A percentile compares a stretch with the other conserved stretches of the same genome.
phyloP scores from a whole-genome alignment of 2,329 filamentous ascomycete genomes.

The Onygenales sp. region DNA sequence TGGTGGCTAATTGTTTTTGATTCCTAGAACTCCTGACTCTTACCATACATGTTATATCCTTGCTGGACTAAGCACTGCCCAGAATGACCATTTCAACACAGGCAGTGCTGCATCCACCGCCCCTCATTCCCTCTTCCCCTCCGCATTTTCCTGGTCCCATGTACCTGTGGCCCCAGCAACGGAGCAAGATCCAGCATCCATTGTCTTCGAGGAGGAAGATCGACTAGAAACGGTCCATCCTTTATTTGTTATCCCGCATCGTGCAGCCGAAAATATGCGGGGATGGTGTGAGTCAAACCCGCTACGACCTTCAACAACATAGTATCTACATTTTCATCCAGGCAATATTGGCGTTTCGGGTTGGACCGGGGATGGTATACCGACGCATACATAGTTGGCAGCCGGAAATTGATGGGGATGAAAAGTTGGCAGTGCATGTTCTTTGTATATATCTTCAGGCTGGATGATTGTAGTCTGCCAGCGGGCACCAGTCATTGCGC shows the following conservation, averaged over 20 bases:
- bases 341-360: neutral
- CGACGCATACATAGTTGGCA: neutral
- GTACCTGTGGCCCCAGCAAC: slow-evolving; percentile 35
- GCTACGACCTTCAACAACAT: slow-evolving; percentile 12
- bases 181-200: slow-evolving; percentile 35
- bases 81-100: slow-evolving; percentile 42
- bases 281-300: slow-evolving; percentile 54
- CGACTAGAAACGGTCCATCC: slow-evolving; percentile 65
- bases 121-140: slow-evolving; percentile 20
- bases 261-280: slow-evolving; percentile 55
- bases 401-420: neutral
- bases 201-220: slow-evolving; percentile 61
- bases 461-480: neutral
- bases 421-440: neutral
- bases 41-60: slow-evolving; percentile 94
- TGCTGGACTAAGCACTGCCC: slow-evolving; percentile 71
- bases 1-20: neutral
- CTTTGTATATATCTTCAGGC: neutral
- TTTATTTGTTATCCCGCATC: slow-evolving; percentile 72
- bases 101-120: neutral
- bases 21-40: slow-evolving; percentile 60
- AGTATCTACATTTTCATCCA: neutral
- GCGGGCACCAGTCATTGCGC: neutral
- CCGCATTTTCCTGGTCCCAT: slow-evolving; percentile 31
- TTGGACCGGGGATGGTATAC: neutral